Evolutionary conservation across 495 filamentous ascomycete species (phyloP).

Genomic region (Aspergillus cristatus): DNA sequence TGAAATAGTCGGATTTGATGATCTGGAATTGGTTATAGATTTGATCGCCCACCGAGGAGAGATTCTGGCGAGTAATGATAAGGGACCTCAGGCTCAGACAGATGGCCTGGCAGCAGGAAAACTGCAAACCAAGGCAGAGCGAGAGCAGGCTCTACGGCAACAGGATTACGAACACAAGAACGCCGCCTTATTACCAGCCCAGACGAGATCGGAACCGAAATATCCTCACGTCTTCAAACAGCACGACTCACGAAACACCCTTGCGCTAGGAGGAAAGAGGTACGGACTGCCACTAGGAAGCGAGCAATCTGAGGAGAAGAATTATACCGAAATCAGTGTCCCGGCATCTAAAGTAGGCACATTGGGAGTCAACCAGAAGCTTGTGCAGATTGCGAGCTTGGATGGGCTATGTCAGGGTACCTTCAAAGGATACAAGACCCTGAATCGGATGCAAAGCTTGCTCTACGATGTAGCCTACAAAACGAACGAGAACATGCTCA

Average conservation of each 20-base stretch:
- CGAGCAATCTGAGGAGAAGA: conserved; percentile 49
- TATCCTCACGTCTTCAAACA: conserved; percentile 92
- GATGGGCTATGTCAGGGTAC: conserved; percentile 86
- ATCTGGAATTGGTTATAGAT: conserved; percentile 81
- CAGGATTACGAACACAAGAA: conserved; percentile 79
- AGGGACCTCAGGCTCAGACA: conserved; percentile 28
- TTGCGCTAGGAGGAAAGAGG: conserved; percentile 64
- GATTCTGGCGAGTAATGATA: conserved; percentile 37
- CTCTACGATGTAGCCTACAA: conserved; percentile 94
- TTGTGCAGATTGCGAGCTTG: conserved; percentile 70
- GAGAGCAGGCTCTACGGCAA: conserved; percentile 63
- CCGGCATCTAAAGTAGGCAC: conserved; percentile 75
- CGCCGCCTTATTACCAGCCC: conserved; percentile 52
- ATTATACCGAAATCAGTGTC: conserved; percentile 81
- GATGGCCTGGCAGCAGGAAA: conserved; percentile 44
- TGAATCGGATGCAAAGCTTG: conserved; percentile 97
- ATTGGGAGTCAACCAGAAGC: conserved; percentile 56
- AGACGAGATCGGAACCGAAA: conserved; percentile 50
- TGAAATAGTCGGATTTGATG: conserved; percentile 85
- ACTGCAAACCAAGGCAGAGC: conserved; percentile 64
- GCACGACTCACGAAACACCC: conserved; percentile 71
- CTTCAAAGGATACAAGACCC: conserved; percentile 83
- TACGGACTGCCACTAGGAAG: conserved; percentile 67
- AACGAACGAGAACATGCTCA: conserved; percentile 96
- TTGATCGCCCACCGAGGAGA: conserved; percentile 64